Evolutionary conservation across 2,329 filamentous ascomycete genomes (phyloP).

Genomic region (Teratosphaeria nubilosa): DNA sequence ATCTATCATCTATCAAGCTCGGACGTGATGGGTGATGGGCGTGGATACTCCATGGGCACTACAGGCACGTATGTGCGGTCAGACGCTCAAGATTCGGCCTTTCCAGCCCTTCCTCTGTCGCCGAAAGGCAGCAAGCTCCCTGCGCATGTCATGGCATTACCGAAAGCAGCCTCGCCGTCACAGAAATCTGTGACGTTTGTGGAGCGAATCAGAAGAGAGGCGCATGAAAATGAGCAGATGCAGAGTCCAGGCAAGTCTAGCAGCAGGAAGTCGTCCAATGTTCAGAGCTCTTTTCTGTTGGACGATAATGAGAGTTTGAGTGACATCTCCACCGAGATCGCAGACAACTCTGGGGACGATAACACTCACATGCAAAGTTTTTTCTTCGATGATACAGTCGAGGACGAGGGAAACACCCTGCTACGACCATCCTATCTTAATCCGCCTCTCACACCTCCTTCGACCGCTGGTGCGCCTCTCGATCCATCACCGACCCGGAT

Average conservation of each 20-base stretch:
- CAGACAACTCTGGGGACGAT: constrained; percentile 34
- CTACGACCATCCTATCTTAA: constrained; percentile 21
- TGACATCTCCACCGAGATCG: constrained; percentile 44
- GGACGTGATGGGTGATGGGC: constrained; percentile 2
- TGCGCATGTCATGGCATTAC: neutral
- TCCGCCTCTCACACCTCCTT: constrained; percentile 31
- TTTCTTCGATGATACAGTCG: constrained; percentile 38
- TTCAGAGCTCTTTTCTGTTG: constrained; percentile 39
- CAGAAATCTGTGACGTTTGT: constrained; percentile 2
- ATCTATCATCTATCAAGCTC: constrained; percentile 22
- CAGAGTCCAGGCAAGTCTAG: constrained; percentile 2
- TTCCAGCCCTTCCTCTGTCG: constrained; percentile 1
- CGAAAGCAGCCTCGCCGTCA: neutral
- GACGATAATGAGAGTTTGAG: constrained; percentile 47
- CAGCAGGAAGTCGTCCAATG: constrained; percentile 1
- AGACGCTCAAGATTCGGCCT: constrained; percentile 2
- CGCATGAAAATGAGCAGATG: neutral
- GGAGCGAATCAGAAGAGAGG: neutral
- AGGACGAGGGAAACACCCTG: constrained; percentile 28
- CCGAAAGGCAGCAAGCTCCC: neutral
- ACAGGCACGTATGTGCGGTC: neutral
- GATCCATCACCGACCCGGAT: constrained; percentile 14
- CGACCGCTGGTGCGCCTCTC: constrained; percentile 25
- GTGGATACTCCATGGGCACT: constrained; percentile 1
- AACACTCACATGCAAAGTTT: constrained; percentile 37